phyloP scores from a whole-genome alignment of 805 yeast genomes.

The Ogataea ganodermae region DNA sequence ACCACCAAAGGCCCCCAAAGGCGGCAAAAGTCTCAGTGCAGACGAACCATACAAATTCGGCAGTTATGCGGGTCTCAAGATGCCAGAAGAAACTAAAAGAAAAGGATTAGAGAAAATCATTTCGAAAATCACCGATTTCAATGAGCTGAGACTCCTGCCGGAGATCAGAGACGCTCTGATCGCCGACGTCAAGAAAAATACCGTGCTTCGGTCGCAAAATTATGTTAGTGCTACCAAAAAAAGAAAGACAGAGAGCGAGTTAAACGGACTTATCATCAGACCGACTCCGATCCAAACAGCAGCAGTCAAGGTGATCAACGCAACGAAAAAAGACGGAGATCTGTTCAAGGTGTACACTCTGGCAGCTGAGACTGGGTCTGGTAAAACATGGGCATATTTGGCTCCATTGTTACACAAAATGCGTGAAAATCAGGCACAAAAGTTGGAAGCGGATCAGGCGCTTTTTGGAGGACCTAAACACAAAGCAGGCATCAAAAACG shows the following conservation, averaged over 20 bases:
- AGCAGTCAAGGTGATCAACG: conserved; percentile 59
- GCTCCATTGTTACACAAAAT: conserved; percentile 72
- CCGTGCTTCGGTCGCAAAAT: conserved; percentile 42
- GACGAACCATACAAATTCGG: conserved; percentile 46
- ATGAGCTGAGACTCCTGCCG: conserved; percentile 67
- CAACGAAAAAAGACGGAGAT: conserved; percentile 37
- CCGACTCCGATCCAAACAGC: conserved; percentile 86
- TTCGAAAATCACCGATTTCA: conserved; percentile 60
- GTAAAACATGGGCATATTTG: conserved; percentile 91
- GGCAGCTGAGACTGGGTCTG: conserved; percentile 97
- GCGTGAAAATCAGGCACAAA: conserved; percentile 53
- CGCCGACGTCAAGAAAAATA: conserved; percentile 50
- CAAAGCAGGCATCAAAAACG: conserved; percentile 59
- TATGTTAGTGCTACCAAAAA: conserved; percentile 31
- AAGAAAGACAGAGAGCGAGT: conserved; percentile 34
- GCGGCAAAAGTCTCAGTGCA: neutral
- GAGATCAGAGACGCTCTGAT: conserved; percentile 62
- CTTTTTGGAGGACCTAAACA: conserved; percentile 18
- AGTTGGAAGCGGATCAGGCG: conserved; percentile 38
- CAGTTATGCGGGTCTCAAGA: conserved; percentile 47
- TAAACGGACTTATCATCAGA: conserved; percentile 41
- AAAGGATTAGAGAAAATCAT: conserved; percentile 42
- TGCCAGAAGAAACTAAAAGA: conserved; percentile 38
- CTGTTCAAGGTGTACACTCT: conserved; percentile 65
- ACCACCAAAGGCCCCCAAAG: neutral